Evolutionary conservation across 495 filamentous ascomycete species (phyloP), one percentile per base, ranked within the genome.

Genomic region (Penicillium dipodomyicola): DNA sequence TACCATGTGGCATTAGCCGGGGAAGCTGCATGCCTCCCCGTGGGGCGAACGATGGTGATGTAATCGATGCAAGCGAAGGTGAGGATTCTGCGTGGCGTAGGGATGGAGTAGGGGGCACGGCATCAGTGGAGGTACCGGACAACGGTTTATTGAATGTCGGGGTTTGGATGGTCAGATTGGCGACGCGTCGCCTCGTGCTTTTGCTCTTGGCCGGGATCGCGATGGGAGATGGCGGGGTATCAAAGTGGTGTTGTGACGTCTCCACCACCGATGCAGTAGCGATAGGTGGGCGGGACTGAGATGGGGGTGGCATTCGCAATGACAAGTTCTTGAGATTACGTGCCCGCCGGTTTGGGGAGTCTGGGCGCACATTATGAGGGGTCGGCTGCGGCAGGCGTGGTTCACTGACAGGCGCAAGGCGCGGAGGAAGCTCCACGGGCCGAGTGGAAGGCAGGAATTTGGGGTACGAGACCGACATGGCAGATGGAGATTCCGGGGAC

Each of bases 271-370:
- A 75, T 4, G 80, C 76, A 6, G 80, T 79, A 1, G 78, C 73
- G 32, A 82, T 77, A n/a, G 79, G 72, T 11, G 81, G 74, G 10
- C 77, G 75, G 3, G 73, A 65, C 41, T 71, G 67, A 5, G 71
- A 68, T 8, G 77, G 71, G 12, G 83, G 78, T 14, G 87, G 84
- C 45, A 95, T 89, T 56, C 94, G 90, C 54, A 97, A 82, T 1
- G 92, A 96, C 5, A 98, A 78, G 48, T 93, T 93, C 70, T 98
- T 98, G 64, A 93, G 85, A 70, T 98, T 98, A 49, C 91, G 87
- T 29, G 85, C 82, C 67, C 90, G 87, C 67, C 82, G 81, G 29
- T 85, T 79, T 2, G 91, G 90, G 5, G 86, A 87, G 45, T 74
- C 72, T 4, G 76, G 67, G 11, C 77, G 73, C 48, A 61, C 52